Percentiles rank a stretch among this genome's conserved stretches.
Conservation (phyloP, 768 basidiomycete genomes). For the Lentinula sp. region DNA sequence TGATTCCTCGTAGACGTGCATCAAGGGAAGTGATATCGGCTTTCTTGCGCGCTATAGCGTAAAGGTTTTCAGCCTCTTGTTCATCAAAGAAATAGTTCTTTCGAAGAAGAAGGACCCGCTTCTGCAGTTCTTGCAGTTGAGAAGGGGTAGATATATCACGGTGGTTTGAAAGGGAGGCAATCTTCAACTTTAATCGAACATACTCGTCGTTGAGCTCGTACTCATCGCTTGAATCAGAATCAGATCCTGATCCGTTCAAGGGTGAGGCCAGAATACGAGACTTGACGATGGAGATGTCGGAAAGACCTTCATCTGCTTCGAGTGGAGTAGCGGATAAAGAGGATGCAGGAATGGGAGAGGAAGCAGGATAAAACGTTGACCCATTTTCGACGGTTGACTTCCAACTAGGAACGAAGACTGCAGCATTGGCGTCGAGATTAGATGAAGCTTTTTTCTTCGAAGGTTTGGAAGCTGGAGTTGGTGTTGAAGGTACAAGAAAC, state of each 20-base stretch:
- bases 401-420: slow-evolving; percentile 29
- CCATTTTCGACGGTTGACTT: neutral
- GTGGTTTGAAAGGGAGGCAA: slow-evolving; percentile 38
- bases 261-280: slow-evolving; percentile 12
- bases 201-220: slow-evolving; percentile 56
- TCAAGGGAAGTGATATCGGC: slow-evolving; percentile 37
- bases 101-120: slow-evolving; percentile 40
- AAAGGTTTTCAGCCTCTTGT: slow-evolving; percentile 55
- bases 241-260: slow-evolving; percentile 15
- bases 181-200: slow-evolving; percentile 53
- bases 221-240: slow-evolving; percentile 28
- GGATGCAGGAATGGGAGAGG: slow-evolving; percentile 7
- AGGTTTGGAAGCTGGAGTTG: slow-evolving; percentile 7
- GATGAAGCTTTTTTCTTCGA: slow-evolving; percentile 10
- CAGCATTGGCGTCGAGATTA: slow-evolving; percentile 33
- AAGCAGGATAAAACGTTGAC: slow-evolving; percentile 1
- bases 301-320: slow-evolving; percentile 6
- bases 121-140: slow-evolving; percentile 31
- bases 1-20: slow-evolving; percentile 28
- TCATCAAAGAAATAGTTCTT: slow-evolving; percentile 68
- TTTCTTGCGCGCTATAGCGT: slow-evolving; percentile 47
- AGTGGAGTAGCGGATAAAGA: neutral
- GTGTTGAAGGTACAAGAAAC: slow-evolving; percentile 19
- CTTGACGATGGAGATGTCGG: slow-evolving; percentile 9
- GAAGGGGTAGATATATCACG: slow-evolving; percentile 19